These are phyloP conservation scores for Chloranthus sessilifolius DNA, from an alignment of 164 flowering plant species.

Conservation along the genomic window DNA sequence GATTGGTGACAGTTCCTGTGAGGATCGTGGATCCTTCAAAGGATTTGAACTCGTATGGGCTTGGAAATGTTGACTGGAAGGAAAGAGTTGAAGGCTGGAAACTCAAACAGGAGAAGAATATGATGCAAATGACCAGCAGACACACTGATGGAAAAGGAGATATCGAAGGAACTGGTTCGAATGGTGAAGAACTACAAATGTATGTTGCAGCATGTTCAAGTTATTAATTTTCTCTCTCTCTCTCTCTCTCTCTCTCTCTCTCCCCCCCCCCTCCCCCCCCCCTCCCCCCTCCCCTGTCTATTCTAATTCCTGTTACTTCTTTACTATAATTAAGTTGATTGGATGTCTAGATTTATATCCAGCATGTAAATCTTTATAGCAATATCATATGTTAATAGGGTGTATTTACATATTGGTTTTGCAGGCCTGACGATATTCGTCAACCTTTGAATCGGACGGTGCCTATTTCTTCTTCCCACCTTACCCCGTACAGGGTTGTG, in stretches of 20 bases:
- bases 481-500: conserved; percentile 92
- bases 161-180: conserved; percentile 94
- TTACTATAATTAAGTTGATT: too few species aligned
- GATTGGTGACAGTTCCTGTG: conserved; percentile 64
- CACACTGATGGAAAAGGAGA: conserved; percentile 84
- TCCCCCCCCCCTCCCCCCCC: too few species aligned
- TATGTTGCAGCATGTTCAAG: conserved; percentile 20
- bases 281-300: too few species aligned
- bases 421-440: conserved; percentile 88
- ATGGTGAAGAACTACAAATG: conserved; percentile 98
- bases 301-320: too few species aligned
- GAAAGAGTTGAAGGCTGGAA: conserved; percentile 99
- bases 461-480: conserved; percentile 75
- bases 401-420: not conserved
- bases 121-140: conserved; percentile 60
- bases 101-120: conserved; percentile 84
- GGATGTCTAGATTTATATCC: too few species aligned
- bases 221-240: not conserved
- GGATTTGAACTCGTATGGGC: conserved; percentile 93
- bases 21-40: conserved; percentile 94
- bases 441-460: conserved; percentile 86
- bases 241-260: too few species aligned
- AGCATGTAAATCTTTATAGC: too few species aligned
- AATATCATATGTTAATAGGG: not conserved
- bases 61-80: conserved; percentile 98